Conservation (phyloP, 345 rosid species). For the Eucalyptus pauciflora region DNA sequence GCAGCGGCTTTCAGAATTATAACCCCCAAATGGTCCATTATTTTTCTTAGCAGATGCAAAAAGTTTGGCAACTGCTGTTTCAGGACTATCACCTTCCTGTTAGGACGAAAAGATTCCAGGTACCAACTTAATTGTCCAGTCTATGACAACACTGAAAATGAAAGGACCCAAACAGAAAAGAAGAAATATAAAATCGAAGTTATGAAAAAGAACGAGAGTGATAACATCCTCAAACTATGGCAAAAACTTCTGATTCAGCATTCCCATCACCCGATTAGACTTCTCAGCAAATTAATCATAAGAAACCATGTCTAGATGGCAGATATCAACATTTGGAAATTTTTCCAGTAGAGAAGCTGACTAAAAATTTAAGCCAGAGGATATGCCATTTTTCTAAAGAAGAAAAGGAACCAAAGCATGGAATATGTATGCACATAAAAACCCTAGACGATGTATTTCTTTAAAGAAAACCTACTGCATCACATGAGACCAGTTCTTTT, state of each 20-base stretch:
- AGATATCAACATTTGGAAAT: background rate
- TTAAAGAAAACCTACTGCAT: background rate
- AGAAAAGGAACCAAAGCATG: background rate
- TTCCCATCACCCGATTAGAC: background rate
- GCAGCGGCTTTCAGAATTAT: constrained; percentile 53
- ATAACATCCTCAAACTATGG: background rate
- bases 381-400: background rate
- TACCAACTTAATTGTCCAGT: background rate
- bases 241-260: background rate
- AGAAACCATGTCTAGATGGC: background rate
- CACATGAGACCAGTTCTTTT: background rate
- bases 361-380: background rate
- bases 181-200: background rate
- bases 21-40: constrained; percentile 26
- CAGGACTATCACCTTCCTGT: constrained; percentile 84
- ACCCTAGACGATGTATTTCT: background rate
- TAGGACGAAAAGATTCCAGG: background rate
- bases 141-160: background rate
- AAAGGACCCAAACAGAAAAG: background rate
- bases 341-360: background rate
- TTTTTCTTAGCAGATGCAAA: constrained; percentile 76
- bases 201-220: background rate
- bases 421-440: background rate
- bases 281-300: background rate
- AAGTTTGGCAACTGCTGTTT: constrained; percentile 88